Evolutionary conservation across 2,329 filamentous ascomycete species (phyloP), one percentile per base, ranked within the genome.

Genomic region (Emergomyces pasteurianus): DNA sequence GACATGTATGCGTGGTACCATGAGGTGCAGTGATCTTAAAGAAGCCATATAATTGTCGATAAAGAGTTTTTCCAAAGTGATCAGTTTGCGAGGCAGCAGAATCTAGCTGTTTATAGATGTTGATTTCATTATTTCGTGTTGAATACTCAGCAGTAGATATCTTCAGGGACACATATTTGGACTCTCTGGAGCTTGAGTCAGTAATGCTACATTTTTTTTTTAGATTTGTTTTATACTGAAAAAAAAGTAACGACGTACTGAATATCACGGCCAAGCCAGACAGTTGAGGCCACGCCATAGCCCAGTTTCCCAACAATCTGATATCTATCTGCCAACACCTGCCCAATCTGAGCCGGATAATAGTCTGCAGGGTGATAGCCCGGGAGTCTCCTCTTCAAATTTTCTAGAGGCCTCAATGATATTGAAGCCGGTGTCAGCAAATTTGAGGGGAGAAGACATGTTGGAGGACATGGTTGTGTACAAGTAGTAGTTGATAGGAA

Each of bases 1-100:
- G 61, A 54, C 63, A 64, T 36, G 49, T 38, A 61, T 64, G 61
- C 1, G 42, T 58, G 26, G 43, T 46, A 46, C 43, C 57, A 40
- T 52, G 59, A 7, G 65, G 64, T 14, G 65, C 65, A 21, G 63
- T 57, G 52, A 72, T 60, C 4, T 65, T 46, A 61, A 73, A 73
- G n/a, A 62, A 58, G 56, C 69, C 67, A 34, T 67, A 64, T 26
- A 68, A 40, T 10, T 54, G 62, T 14, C 69, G 68, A 52, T 72
- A 60, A 47, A 61, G 58, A 42, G 43, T 57, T 46, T 55, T 58
- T n/a, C 65, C 69, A 14, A 65, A 61, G 55, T 69, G 66, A 50
- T 57, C 53, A 31, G 64, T 31, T 38, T 63, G 42, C 47, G 26
- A 56, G 36, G 43, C 38, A 50, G 38, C 55, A 42, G 28, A 57